Evolutionary conservation across 164 flowering plant genomes (phyloP).

Genomic region (Magnolia changhungtana): DNA sequence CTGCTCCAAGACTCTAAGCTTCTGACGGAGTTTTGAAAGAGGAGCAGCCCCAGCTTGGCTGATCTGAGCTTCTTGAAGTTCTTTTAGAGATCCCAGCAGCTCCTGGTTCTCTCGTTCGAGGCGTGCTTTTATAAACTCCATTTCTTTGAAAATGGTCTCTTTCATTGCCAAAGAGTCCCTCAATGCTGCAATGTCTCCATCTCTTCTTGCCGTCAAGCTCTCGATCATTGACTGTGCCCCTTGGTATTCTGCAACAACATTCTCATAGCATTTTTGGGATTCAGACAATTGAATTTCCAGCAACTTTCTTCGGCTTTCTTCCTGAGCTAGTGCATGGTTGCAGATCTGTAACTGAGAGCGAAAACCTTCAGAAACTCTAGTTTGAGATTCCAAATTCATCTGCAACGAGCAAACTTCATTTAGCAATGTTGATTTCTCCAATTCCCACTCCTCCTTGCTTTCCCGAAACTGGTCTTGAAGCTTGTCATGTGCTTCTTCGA

Average conservation of each 20-base stretch:
- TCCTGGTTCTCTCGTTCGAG: conserved; percentile 60
- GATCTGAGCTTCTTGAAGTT: conserved; percentile 57
- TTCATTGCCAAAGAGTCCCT: conserved; percentile 41
- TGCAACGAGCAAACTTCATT: conserved; percentile 43
- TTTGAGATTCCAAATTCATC: conserved; percentile 43
- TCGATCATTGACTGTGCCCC: conserved; percentile 41
- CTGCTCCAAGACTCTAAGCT: conserved; percentile 46
- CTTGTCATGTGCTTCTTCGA: conserved; percentile 57
- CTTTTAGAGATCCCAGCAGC: conserved; percentile 41
- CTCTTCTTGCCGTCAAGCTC: conserved; percentile 32
- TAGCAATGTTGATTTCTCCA: conserved; percentile 38
- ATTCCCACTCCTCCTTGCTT: conserved; percentile 49
- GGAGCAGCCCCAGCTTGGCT: conserved; percentile 38
- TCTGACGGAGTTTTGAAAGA: conserved; percentile 40
- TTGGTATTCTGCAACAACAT: conserved; percentile 34
- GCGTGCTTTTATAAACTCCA: conserved; percentile 33
- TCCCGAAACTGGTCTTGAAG: conserved; percentile 33
- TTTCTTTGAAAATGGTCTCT: conserved; percentile 43
- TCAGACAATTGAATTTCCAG: conserved; percentile 51
- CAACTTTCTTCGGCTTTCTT: conserved; percentile 53
- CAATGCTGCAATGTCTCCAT: conserved; percentile 46
- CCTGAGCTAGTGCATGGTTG: conserved; percentile 58
- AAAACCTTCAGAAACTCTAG: conserved; percentile 37
- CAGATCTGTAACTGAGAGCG: conserved; percentile 44
- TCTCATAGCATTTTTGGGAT: conserved; percentile 33